Evolutionary conservation across 1,139 yeast species (phyloP), one percentile per base, ranked within the genome.

Genomic region (Suhomyces yuchorum): DNA sequence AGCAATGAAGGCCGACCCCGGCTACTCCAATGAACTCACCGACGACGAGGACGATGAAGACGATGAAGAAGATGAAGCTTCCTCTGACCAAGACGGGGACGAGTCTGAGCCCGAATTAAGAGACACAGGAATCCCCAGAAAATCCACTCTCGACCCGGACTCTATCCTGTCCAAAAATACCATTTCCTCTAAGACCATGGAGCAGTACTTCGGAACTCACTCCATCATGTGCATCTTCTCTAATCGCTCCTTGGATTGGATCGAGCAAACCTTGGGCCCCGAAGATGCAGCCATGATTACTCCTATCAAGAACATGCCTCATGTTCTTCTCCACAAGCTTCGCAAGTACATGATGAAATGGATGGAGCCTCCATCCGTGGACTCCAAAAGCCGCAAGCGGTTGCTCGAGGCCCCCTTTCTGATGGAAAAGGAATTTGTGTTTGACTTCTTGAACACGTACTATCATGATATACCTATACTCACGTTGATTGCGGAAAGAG

Each of bases 221-320:
- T 71, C 77, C 17, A 62, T 71, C 41, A 51, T 71, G 49, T 63
- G 72, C 20, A 68, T 73, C 12, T 68, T 72, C 45, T 70, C 77
- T 8, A 60, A 61, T 14, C 67, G 67, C 42, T 71, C 76, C 4
- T 52, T 73, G 50, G 61, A 58, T 23, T 71, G 74, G 71, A 69
- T 74, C 35, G 61, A 58, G 22, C 53, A 55, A 9, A 56, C 63
- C 4, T 55, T 74, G 22, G 64, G 70, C 0, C 57, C 62, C 1
- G 61, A 57, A 2, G 51, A 65, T 6, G 50, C 51, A 1, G 53
- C 60, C 32, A 51, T 62, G 23, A 50, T 70, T 4, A 51, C 57
- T 4, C 75, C 76, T 11, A 57, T 75, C 37, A 59, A 63, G 30
- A 63, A 66, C 44, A 51, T 73, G 39, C 77, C 76, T 1, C 44